Percentiles rank a stretch among this genome's conserved stretches.
Evolutionary conservation across 2,329 filamentous ascomycete species (phyloP).

Genomic region (Corinectria fuckeliana): DNA sequence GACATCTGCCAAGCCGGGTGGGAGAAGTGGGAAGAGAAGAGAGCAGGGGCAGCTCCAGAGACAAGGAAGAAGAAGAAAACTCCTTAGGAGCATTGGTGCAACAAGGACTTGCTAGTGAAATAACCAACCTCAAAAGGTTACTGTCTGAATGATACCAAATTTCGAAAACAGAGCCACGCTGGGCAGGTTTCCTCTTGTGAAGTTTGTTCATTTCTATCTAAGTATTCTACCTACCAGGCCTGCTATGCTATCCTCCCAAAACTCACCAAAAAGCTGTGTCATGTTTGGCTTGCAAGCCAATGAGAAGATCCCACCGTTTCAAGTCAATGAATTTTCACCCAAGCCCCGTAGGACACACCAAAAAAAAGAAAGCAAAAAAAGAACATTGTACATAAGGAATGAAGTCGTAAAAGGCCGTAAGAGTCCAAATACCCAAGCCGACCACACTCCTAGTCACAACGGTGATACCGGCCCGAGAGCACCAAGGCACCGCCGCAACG

Average conservation of each 20-base stretch:
- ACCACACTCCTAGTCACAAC: background rate
- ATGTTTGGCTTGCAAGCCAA: background rate
- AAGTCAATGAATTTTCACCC: background rate
- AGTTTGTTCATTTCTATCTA: constrained; percentile 1
- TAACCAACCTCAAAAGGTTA: background rate
- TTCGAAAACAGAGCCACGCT: background rate
- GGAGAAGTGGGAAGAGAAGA: constrained; percentile 81
- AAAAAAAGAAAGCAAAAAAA: no score
- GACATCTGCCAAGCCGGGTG: constrained; percentile 91
- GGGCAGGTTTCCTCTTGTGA: background rate
- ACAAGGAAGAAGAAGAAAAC: constrained; percentile 42
- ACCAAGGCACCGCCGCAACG: background rate
- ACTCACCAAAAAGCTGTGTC: background rate
- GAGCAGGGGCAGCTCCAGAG: constrained; percentile 40
- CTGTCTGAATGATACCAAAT: background rate
- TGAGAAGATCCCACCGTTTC: background rate
- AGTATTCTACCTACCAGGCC: background rate
- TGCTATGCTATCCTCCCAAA: background rate
- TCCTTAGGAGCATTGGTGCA: constrained; percentile 34
- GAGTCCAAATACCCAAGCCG: background rate
- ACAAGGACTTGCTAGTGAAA: background rate
- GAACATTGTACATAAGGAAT: background rate
- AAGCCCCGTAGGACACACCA: background rate
- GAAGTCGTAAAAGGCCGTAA: constrained; percentile 8
- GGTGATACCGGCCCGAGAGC: background rate